Percentiles rank a stretch among this genome's conserved stretches.
Evolutionary conservation across 139 green algal species (phyloP).

Genomic region (Dunaliella primolecta): DNA sequence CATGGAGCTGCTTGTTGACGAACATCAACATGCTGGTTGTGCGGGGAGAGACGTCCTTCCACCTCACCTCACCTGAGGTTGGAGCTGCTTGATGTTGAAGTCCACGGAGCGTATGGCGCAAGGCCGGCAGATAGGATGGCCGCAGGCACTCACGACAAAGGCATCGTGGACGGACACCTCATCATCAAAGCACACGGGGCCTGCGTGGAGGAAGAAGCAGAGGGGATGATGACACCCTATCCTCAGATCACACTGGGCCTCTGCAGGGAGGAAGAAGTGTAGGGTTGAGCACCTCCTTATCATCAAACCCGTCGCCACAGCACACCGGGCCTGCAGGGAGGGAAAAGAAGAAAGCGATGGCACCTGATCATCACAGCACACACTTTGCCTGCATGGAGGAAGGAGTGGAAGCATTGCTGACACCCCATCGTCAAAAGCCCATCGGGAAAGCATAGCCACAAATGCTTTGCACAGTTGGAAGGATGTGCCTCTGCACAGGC

Average conservation of each 20-base stretch:
- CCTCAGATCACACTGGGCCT: neutral
- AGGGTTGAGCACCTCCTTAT: neutral
- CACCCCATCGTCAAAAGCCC: no score
- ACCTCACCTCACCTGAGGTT: slow-evolving; percentile 2
- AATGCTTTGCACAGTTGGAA: no score
- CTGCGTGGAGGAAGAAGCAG: neutral
- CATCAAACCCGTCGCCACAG: neutral
- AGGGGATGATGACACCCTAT: neutral
- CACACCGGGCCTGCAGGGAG: no score
- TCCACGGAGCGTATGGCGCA: slow-evolving; percentile 1
- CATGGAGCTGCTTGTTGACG: no score
- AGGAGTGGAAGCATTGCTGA: no score
- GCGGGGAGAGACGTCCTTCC: no score
- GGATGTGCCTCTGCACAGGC: no score
- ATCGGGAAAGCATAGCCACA: no score
- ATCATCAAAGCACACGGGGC: slow-evolving; percentile 21
- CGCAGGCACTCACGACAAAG: neutral
- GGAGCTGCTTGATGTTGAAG: slow-evolving; percentile 16
- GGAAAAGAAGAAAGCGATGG: no score
- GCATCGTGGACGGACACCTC: slow-evolving; percentile 8
- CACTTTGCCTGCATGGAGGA: no score
- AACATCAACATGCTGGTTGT: no score
- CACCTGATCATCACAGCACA: no score
- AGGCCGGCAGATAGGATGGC: slow-evolving; percentile 10
- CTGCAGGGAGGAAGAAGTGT: neutral